Conservation (phyloP, 2,329 filamentous ascomycete species). For the Cercospora sesami region DNA sequence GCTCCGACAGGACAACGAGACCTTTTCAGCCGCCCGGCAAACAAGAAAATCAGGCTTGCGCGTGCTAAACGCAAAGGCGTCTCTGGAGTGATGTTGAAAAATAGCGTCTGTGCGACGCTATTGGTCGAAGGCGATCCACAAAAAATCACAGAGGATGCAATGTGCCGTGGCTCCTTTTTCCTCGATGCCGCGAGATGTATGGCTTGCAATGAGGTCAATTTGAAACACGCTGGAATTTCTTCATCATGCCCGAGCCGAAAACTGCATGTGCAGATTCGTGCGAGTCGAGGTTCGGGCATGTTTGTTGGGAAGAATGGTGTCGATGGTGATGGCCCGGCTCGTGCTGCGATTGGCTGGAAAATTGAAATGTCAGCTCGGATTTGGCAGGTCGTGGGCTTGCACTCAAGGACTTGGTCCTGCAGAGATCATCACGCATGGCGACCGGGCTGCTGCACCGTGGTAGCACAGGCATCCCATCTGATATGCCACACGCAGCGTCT, state of each 20-base stretch:
- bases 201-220: conserved; percentile 3
- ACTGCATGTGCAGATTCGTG: conserved; percentile 3
- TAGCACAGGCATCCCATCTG: conserved; percentile 1
- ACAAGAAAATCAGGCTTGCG: conserved; percentile 1
- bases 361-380: conserved; percentile 5
- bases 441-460: conserved; percentile 1
- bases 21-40: conserved; percentile 7
- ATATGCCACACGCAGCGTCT: not conserved
- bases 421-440: not conserved
- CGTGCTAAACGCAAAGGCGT: not conserved
- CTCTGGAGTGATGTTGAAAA: conserved; percentile 6
- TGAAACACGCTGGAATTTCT: conserved; percentile 6
- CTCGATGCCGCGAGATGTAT: conserved; percentile 4
- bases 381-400: conserved; percentile 2
- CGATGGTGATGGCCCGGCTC: not conserved
- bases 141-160: conserved; percentile 6
- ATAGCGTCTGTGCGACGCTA: conserved; percentile 6
- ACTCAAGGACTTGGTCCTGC: not conserved
- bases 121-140: conserved; percentile 4
- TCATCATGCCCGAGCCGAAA: not conserved
- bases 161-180: conserved; percentile 1
- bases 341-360: conserved; percentile 1
- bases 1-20: not conserved
- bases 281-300: not conserved
- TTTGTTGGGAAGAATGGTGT: not conserved